Evolutionary conservation across 2,329 filamentous ascomycete genomes (phyloP).

Genomic region (Colletotrichum tanaceti): DNA sequence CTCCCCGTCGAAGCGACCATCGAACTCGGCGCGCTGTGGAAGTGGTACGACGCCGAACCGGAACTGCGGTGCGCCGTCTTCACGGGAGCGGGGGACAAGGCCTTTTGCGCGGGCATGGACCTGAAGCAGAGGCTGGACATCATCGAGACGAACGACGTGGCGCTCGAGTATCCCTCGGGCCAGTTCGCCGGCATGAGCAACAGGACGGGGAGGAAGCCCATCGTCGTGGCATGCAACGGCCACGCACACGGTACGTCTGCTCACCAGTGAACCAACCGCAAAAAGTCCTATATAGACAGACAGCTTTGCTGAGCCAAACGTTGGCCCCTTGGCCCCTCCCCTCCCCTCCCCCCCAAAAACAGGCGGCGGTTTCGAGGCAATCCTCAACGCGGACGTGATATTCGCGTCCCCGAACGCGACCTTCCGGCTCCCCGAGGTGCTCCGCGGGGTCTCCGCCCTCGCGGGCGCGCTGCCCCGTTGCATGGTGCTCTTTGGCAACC

Average conservation of each 20-base stretch:
- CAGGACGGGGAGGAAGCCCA: slow-evolving; percentile 49
- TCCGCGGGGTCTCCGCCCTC: slow-evolving; percentile 67
- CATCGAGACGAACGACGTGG: slow-evolving; percentile 46
- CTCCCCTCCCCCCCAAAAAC: too few species aligned
- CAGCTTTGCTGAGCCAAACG: not conserved
- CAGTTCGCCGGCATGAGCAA: slow-evolving; percentile 52
- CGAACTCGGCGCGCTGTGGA: slow-evolving; percentile 58
- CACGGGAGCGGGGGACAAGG: slow-evolving; percentile 61
- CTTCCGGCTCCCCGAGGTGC: slow-evolving; percentile 68
- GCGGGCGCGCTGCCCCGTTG: slow-evolving; percentile 67
- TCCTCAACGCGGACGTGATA: slow-evolving; percentile 66
- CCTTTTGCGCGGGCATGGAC: slow-evolving; percentile 67
- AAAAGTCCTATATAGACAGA: too few species aligned
- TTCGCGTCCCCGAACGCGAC: slow-evolving; percentile 62
- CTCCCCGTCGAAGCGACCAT: slow-evolving; percentile 51
- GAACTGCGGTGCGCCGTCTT: slow-evolving; percentile 62
- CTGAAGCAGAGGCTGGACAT: slow-evolving; percentile 59
- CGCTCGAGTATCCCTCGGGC: slow-evolving; percentile 49
- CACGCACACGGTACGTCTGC: slow-evolving; percentile 47
- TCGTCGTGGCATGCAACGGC: slow-evolving; percentile 48
- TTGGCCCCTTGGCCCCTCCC: too few species aligned
- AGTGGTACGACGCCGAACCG: slow-evolving; percentile 63
- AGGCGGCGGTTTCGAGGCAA: slow-evolving; percentile 50
- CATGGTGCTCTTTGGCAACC: slow-evolving; percentile 50
- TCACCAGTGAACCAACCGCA: too few species aligned